phyloP scores from a whole-genome alignment of 345 rosid genomes.

The Theobroma cacao region DNA sequence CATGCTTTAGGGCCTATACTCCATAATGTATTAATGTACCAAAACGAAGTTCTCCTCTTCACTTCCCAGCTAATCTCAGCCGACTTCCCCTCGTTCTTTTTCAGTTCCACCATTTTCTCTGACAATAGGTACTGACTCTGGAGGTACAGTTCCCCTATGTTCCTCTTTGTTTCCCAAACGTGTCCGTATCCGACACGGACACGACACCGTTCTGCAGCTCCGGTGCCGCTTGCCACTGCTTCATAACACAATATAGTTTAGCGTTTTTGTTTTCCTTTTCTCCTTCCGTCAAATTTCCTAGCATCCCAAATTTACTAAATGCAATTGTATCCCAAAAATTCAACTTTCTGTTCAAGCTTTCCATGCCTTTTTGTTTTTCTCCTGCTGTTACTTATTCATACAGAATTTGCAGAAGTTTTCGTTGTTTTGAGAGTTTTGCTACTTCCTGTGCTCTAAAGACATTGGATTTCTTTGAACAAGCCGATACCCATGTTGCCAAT shows the following conservation, averaged over 20 bases:
- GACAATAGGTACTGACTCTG: no score
- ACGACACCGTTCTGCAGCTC: not conserved
- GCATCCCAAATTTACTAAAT: not conserved
- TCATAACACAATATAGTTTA: not conserved
- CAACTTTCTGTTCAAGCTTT: not conserved
- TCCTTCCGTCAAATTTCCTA: not conserved
- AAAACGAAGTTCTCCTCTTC: no score
- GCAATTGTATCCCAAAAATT: not conserved
- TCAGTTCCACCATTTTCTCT: not conserved
- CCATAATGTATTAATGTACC: no score
- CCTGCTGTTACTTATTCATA: not conserved
- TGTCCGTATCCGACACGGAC: not conserved
- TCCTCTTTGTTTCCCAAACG: not conserved
- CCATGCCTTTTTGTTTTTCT: conserved; percentile 10
- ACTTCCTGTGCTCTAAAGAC: conserved; percentile 24
- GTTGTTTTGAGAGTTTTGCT: conserved; percentile 12
- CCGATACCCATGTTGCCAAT: not conserved
- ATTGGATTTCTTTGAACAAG: not conserved
- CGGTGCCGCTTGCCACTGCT: not conserved
- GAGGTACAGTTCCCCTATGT: not conserved
- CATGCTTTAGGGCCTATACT: no score
- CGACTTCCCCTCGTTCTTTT: not conserved
- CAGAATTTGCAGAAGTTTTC: not conserved
- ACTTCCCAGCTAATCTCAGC: no score
- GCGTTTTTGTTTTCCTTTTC: not conserved